phyloP scores from a whole-genome alignment of 768 basidiomycete genomes.

The Rhizopogon salebrosus region DNA sequence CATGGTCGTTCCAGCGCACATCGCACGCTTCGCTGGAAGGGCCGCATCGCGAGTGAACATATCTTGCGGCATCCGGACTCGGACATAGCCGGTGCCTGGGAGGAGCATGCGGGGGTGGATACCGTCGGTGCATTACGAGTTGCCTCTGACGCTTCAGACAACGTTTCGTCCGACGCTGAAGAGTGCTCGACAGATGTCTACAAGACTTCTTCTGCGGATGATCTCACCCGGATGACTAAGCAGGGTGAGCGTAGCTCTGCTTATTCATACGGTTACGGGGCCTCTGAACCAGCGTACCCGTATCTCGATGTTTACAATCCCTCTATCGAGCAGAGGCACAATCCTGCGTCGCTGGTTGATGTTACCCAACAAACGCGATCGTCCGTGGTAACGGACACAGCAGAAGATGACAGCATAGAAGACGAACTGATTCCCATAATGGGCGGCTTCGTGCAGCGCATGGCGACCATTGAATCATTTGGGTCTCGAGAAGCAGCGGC shows the following conservation, averaged over 20 bases:
- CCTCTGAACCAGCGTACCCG: conserved; percentile 20
- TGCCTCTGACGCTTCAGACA: not conserved
- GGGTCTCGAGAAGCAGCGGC: conserved; percentile 52
- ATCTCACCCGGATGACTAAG: not conserved
- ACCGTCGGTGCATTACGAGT: not conserved
- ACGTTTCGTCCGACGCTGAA: not conserved
- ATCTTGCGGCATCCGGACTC: conserved; percentile 6
- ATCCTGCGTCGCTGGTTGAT: conserved; percentile 1
- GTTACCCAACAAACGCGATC: conserved; percentile 10
- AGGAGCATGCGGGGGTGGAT: not conserved
- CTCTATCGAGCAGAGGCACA: not conserved
- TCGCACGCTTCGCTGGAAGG: conserved; percentile 21
- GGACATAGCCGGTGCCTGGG: not conserved
- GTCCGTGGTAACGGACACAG: conserved; percentile 1
- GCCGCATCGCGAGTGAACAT: conserved; percentile 9
- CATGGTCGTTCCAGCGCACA: conserved; percentile 6
- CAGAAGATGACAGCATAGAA: conserved; percentile 13
- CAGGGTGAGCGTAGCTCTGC: not conserved
- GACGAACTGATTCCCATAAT: conserved; percentile 48
- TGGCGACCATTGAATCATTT: conserved; percentile 79
- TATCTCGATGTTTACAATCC: conserved; percentile 29
- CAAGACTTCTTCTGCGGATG: not conserved
- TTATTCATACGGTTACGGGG: conserved; percentile 26
- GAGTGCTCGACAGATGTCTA: not conserved
- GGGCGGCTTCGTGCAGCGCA: conserved; percentile 60